A percentile compares a stretch with the other conserved stretches of the same genome.
Conservation (phyloP, 2,329 filamentous ascomycete genomes). For the Fusarium luffae region DNA sequence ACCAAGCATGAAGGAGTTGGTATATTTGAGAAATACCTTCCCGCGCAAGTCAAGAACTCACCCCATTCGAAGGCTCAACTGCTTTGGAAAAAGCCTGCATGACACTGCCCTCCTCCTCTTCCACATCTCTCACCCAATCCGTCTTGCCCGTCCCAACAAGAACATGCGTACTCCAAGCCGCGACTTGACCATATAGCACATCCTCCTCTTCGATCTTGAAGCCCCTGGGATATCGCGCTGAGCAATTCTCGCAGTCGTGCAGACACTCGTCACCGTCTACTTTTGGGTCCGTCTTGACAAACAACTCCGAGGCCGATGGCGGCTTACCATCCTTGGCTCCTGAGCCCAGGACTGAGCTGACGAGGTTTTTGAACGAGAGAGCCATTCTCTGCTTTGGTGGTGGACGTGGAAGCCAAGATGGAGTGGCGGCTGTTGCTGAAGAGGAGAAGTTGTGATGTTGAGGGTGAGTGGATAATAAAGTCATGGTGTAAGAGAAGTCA, state of each 20-base stretch:
- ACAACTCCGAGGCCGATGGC: conserved; percentile 64
- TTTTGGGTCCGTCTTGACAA: conserved; percentile 77
- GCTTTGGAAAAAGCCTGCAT: conserved; percentile 78
- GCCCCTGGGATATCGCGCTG: conserved; percentile 76
- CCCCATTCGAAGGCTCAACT: conserved; percentile 73
- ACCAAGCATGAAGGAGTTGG: neutral
- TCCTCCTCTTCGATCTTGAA: conserved; percentile 83
- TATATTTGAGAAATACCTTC: neutral
- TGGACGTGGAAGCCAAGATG: conserved; percentile 43
- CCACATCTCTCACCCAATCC: conserved; percentile 92
- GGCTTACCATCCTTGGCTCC: conserved; percentile 34
- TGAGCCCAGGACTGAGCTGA: conserved; percentile 47
- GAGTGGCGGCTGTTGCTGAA: conserved; percentile 27
- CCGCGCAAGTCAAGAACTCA: conserved; percentile 54
- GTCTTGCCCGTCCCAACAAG: conserved; percentile 95
- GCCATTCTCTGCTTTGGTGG: conserved; percentile 57
- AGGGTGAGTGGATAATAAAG: conserved; percentile 13
- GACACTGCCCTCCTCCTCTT: conserved; percentile 85
- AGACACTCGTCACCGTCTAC: conserved; percentile 90
- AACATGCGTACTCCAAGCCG: conserved; percentile 89
- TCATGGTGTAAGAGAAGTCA: conserved; percentile 26
- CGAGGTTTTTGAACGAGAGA: conserved; percentile 50
- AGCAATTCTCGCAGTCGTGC: conserved; percentile 86
- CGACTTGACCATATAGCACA: conserved; percentile 84
- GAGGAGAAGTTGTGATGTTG: conserved; percentile 1